These are phyloP conservation scores for Paspalum notatum DNA, from an alignment of 176 grass and related monocot species.

Conservation along the genomic window DNA sequence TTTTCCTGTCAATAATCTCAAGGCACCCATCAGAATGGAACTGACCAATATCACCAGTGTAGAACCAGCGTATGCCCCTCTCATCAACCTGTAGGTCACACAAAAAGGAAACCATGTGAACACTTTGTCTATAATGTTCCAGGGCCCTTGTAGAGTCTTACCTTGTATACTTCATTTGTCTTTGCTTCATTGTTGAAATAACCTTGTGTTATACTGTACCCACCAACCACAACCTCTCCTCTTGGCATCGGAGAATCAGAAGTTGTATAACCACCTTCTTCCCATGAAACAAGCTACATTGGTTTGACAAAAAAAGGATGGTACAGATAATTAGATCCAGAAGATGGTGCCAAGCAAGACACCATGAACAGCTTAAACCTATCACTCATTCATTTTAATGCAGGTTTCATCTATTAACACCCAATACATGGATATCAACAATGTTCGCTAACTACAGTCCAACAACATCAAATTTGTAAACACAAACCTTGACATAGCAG, in stretches of 20 bases:
- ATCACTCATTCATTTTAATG: neutral
- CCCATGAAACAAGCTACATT: constrained; percentile 78
- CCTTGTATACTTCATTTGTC: constrained; percentile 83
- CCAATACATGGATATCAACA: neutral
- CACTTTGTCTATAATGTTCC: constrained; percentile 17
- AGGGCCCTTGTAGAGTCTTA: constrained; percentile 15
- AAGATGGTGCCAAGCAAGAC: neutral
- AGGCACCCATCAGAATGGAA: constrained; percentile 89
- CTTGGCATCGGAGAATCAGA: constrained; percentile 85
- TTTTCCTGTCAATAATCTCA: constrained; percentile 90
- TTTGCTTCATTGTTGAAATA: constrained; percentile 90
- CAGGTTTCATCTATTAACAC: neutral
- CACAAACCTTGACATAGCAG: constrained; percentile 79
- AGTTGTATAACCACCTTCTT: constrained; percentile 75
- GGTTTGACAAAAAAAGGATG: constrained; percentile 3
- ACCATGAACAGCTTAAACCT: neutral
- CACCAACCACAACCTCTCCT: constrained; percentile 81
- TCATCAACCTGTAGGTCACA: constrained; percentile 63
- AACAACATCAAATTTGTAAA: neutral
- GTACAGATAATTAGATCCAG: neutral
- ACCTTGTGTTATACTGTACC: constrained; percentile 71
- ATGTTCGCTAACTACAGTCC: neutral
- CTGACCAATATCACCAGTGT: constrained; percentile 88
- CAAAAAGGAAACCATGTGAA: constrained; percentile 8
- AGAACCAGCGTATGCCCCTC: constrained; percentile 75